Conservation (phyloP, 768 basidiomycete species). For the Auricularia sp. region DNA sequence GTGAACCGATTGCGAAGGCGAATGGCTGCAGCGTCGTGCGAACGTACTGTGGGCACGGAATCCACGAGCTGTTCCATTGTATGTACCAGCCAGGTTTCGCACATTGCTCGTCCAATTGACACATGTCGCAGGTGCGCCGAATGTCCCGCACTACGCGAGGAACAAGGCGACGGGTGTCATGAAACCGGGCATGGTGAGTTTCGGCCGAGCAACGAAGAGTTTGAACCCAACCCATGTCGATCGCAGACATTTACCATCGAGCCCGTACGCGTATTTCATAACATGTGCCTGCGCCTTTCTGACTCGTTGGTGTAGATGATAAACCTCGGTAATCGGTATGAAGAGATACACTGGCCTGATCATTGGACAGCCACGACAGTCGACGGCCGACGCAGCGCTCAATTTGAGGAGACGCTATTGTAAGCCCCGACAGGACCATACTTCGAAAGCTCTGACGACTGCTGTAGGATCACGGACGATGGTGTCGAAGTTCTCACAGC, state of each 20-base stretch:
- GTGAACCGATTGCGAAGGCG: constrained; percentile 76
- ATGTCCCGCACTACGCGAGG: constrained; percentile 90
- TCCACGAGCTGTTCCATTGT: constrained; percentile 77
- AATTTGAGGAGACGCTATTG: constrained; percentile 97
- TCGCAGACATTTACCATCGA: constrained; percentile 57
- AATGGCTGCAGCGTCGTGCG: constrained; percentile 86
- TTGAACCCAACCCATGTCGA: too few species aligned
- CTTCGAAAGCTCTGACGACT: not conserved
- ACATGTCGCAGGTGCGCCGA: constrained; percentile 39
- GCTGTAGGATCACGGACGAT: constrained; percentile 73
- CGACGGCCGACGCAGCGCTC: constrained; percentile 86
- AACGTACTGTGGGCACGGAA: constrained; percentile 86
- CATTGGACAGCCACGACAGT: constrained; percentile 93
- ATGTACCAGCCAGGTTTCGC: not conserved
- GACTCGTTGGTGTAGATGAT: constrained; percentile 57
- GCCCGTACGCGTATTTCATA: constrained; percentile 39
- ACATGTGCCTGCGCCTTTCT: constrained; percentile 3
- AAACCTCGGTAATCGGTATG: constrained; percentile 73
- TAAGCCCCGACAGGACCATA: constrained; percentile 31
- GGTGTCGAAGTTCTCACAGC: constrained; percentile 82
- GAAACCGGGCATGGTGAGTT: constrained; percentile 83
- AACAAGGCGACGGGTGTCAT: constrained; percentile 89
- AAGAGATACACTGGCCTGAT: constrained; percentile 80
- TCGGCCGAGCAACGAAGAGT: too few species aligned
- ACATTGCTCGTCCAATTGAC: not conserved